Evolutionary conservation across 495 filamentous ascomycete genomes (phyloP), one percentile per base, ranked within the genome.

Genomic region (Sabuloglossum arenarium): DNA sequence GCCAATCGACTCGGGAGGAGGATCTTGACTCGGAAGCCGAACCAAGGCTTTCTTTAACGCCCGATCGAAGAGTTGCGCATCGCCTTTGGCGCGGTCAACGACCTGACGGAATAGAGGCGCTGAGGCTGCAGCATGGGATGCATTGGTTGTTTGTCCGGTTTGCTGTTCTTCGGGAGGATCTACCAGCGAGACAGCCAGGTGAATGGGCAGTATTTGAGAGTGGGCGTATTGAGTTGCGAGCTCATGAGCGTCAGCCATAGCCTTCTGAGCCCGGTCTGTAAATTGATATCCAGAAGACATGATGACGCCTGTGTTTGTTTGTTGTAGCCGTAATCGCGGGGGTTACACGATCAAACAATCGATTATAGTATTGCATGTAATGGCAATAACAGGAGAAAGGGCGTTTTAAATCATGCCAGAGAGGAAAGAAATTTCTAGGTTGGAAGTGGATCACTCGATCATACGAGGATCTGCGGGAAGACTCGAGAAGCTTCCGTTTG

Each of bases 1-100:
- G 32, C 82, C 79, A 34, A 91, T 80, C 51, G 78, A 74, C 58
- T 98, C 91, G 53, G 91, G 90, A 28, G 91, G 90, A 3, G 91
- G 91, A 58, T 94, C 86, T 71, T 98, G 91, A 61, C 84, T 90
- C 0, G 91, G 89, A 59, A 94, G 71, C 32, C 91, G 82, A 53
- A 98, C 91, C 54, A 97, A 71, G 8, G 74, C 76, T 74, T 91
- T 95, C 75, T 96, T 95, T 53, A 98, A 74, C 6, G 85, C 74
- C 54, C 91, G 79, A 64, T 95, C 86, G 57, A 98, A 78, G 5
- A 80, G 73, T 64, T 95, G 91, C 30, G 86, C 75, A 65, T 98
- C 91, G 62, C 91, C 91, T 66, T 94, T 82, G 47, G 91, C 91
- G 50, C 86, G 83, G 62, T 98, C 89, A 50, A 98, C 74, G 59